These are phyloP conservation scores for Clarkia xantiana DNA, from an alignment of 345 rosid genomes.

Conservation along the genomic window DNA sequence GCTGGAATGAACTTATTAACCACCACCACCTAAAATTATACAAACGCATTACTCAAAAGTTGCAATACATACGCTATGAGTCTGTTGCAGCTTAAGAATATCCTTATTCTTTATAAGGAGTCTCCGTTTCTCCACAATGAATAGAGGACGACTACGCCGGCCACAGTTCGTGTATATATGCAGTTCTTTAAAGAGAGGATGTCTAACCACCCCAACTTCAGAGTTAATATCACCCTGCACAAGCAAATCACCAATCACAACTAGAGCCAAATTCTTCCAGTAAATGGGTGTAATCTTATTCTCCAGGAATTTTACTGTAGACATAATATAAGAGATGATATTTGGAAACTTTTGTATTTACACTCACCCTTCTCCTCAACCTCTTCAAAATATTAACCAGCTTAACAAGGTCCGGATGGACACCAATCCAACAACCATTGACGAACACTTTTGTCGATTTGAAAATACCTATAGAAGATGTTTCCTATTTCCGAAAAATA, in stretches of 20 bases:
- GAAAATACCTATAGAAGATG: conserved; percentile 87
- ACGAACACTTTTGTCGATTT: conserved; percentile 90
- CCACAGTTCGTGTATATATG: conserved; percentile 95
- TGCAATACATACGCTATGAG: conserved; percentile 48
- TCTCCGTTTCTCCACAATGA: conserved; percentile 88
- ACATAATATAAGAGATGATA: no score
- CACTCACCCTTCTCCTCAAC: conserved; percentile 74
- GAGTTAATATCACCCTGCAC: conserved; percentile 85
- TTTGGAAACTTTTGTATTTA: no score
- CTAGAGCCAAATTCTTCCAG: no score
- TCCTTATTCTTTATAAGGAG: conserved; percentile 80
- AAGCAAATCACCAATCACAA: conserved; percentile 9
- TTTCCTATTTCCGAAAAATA: conserved; percentile 43
- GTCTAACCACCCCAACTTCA: conserved; percentile 95
- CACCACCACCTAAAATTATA: no score
- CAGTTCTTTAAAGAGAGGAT: conserved; percentile 73
- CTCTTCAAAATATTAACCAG: conserved; percentile 85
- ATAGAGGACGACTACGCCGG: conserved; percentile 92
- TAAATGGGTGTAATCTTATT: no score
- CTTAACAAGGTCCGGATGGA: conserved; percentile 97
- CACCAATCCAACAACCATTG: conserved; percentile 97
- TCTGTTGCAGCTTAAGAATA: conserved; percentile 70
- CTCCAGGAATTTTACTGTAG: no score
- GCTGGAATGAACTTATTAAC: no score
- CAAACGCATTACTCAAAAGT: no score